Evolutionary conservation across 305 asterid species (phyloP).

Genomic region (Andrographis paniculata): DNA sequence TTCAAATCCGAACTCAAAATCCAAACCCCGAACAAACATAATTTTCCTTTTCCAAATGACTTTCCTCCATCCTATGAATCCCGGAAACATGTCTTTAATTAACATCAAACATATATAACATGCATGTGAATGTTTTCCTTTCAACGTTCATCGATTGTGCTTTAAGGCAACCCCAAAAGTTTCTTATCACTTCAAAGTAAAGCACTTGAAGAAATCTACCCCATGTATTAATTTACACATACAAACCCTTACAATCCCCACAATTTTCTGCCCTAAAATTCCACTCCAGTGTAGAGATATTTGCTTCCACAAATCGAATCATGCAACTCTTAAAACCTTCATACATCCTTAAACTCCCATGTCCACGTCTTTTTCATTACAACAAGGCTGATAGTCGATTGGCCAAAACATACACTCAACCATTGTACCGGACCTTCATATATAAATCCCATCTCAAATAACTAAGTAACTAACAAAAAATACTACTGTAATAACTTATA

Average conservation of each 20-base stretch:
- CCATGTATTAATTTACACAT: background rate
- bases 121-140: background rate
- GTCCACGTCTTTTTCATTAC: background rate
- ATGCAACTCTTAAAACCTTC: background rate
- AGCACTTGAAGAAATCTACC: background rate
- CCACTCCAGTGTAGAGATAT: background rate
- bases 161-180: conserved; percentile 1
- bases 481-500: too few relatives aligned
- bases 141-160: background rate
- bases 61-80: background rate
- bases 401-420: background rate
- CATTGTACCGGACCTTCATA: too few relatives aligned
- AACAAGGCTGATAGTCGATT: background rate
- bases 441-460: too few relatives aligned
- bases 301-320: background rate
- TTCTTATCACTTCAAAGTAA: background rate
- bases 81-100: background rate
- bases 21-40: too few relatives aligned
- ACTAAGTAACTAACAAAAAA: too few relatives aligned
- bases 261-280: background rate
- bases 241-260: background rate
- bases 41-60: background rate
- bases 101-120: background rate
- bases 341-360: background rate
- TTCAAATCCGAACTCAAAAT: too few relatives aligned